Evolutionary conservation across 208 protist species (phyloP).

Genomic region (Spongospora subterranea): DNA sequence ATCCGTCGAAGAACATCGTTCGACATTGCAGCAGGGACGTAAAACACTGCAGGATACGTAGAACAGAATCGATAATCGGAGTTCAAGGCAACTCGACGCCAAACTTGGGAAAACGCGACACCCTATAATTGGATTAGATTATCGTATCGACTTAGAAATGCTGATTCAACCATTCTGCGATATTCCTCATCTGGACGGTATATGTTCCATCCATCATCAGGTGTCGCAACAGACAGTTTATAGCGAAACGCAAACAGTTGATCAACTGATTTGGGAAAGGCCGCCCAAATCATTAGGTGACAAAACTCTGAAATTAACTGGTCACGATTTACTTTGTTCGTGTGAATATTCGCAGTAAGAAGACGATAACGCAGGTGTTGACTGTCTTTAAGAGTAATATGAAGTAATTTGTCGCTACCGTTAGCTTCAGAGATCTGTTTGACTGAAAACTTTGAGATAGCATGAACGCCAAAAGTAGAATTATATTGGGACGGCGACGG

Average conservation of each 20-base stretch:
- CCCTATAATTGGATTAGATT: background rate
- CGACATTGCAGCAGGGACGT: constrained; percentile 71
- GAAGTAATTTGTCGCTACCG: constrained; percentile 5
- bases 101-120: constrained; percentile 38
- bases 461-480: background rate
- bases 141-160: background rate
- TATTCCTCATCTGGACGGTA: background rate
- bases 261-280: background rate
- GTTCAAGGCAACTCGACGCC: constrained; percentile 74
- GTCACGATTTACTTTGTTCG: constrained; percentile 37
- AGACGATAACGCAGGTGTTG: constrained; percentile 44
- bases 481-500: background rate
- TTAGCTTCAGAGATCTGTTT: background rate
- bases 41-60: constrained; percentile 75
- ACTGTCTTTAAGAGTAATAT: constrained; percentile 1
- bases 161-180: background rate
- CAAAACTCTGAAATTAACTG: background rate
- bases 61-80: constrained; percentile 70
- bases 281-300: background rate
- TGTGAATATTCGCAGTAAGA: background rate
- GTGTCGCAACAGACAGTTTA: background rate
- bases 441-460: background rate
- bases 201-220: constrained; percentile 14
- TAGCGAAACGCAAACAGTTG: constrained; percentile 31
- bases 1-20: constrained; percentile 70